phyloP scores from a whole-genome alignment of 176 grass and related monocot genomes.

The Saccharum officinarum region DNA sequence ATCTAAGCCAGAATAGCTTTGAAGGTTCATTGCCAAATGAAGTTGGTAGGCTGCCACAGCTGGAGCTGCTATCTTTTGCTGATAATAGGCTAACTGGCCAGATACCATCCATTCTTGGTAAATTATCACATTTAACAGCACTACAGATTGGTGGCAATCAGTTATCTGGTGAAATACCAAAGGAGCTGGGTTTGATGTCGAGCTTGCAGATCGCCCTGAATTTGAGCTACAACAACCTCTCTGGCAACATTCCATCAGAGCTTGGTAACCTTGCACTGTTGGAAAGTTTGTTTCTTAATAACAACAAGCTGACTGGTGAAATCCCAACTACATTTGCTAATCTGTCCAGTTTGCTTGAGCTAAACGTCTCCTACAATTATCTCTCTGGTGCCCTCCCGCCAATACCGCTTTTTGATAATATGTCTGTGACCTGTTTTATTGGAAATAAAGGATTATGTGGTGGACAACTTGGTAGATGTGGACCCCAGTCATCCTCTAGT shows the following conservation, averaged over 20 bases:
- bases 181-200: constrained; percentile 77
- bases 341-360: constrained; percentile 81
- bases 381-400: constrained; percentile 74
- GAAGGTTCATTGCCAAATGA: constrained; percentile 71
- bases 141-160: constrained; percentile 94
- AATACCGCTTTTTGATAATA: constrained; percentile 76
- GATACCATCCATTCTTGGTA: constrained; percentile 78
- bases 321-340: constrained; percentile 93
- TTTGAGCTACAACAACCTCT: constrained; percentile 87
- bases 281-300: constrained; percentile 78
- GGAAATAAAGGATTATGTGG: constrained; percentile 97
- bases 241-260: constrained; percentile 78
- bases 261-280: constrained; percentile 88
- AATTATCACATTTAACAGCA: constrained; percentile 83
- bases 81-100: constrained; percentile 77
- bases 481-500: constrained; percentile 40
- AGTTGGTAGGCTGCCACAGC: constrained; percentile 74
- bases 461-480: constrained; percentile 79
- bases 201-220: constrained; percentile 98
- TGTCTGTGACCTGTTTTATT: constrained; percentile 70
- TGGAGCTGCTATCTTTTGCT: constrained; percentile 83
- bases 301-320: constrained; percentile 85
- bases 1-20: constrained; percentile 93
- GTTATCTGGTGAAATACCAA: constrained; percentile 80
- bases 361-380: constrained; percentile 95